Percentiles rank a stretch among this genome's conserved stretches.
Conservation (phyloP, 139 green algal species). For the Coelastrella sp. region DNA sequence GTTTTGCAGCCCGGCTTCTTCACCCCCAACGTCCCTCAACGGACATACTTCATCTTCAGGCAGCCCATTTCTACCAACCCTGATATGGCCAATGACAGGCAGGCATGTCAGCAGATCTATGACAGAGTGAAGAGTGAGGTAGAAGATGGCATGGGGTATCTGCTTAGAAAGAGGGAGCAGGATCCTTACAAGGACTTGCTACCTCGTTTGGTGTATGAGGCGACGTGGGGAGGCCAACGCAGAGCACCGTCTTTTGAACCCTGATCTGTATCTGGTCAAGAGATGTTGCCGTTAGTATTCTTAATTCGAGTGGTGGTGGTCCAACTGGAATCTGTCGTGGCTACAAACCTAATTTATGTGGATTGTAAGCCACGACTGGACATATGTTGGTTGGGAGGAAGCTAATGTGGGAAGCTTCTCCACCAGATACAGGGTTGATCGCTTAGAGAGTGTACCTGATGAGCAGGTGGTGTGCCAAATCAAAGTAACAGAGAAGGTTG, state of each 20-base stretch:
- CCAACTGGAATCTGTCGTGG: too few species aligned
- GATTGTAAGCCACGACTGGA: too few species aligned
- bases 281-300: too few species aligned
- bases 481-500: too few species aligned
- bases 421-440: too few species aligned
- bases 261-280: too few species aligned
- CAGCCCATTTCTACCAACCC: conserved; percentile 77
- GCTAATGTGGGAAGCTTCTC: too few species aligned
- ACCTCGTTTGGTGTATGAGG: conserved; percentile 83
- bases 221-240: conserved; percentile 55
- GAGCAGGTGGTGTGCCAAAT: too few species aligned
- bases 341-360: too few species aligned
- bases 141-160: conserved; percentile 75
- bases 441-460: too few species aligned
- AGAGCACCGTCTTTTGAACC: conserved; percentile 89
- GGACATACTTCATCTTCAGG: conserved; percentile 94
- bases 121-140: conserved; percentile 68
- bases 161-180: conserved; percentile 71
- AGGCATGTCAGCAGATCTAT: conserved; percentile 73
- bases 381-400: too few species aligned
- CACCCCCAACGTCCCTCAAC: conserved; percentile 60
- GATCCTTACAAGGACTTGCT: conserved; percentile 89
- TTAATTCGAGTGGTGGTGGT: too few species aligned
- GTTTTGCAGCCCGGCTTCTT: conserved; percentile 68
- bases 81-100: conserved; percentile 64